These are phyloP conservation scores for Boletus rubescentipes DNA, from an alignment of 768 basidiomycete species.

Conservation along the genomic window DNA sequence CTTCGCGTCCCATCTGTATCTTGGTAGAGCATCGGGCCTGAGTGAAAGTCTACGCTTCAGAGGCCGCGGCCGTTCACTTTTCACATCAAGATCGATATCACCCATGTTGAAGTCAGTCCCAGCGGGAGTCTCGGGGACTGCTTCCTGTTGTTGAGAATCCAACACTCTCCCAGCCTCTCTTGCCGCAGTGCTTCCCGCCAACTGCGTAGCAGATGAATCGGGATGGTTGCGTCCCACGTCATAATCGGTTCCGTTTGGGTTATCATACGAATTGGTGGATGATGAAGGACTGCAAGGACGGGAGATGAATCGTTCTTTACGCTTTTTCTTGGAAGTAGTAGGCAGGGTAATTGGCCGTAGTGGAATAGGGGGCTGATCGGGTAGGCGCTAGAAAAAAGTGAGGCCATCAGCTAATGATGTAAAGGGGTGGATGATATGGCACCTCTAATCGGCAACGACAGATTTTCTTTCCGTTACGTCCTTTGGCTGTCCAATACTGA, in stretches of 20 bases:
- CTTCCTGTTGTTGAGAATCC: background rate
- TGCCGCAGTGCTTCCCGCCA: background rate
- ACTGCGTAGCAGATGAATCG: background rate
- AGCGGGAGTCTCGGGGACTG: background rate
- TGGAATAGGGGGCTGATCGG: constrained; percentile 26
- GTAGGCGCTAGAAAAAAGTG: constrained; percentile 22
- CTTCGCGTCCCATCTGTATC: constrained; percentile 14
- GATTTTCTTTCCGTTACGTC: constrained; percentile 9
- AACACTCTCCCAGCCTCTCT: too few relatives aligned
- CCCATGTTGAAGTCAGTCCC: background rate
- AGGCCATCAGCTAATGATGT: background rate
- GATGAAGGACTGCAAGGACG: background rate
- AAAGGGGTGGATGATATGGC: background rate
- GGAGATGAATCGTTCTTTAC: background rate
- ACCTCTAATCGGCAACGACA: constrained; percentile 32
- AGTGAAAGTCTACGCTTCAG: background rate
- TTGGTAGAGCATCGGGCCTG: background rate
- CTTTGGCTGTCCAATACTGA: constrained; percentile 25
- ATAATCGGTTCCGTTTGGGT: background rate
- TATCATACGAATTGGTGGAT: background rate
- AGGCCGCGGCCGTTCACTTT: background rate
- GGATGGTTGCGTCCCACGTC: background rate
- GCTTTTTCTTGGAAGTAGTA: background rate
- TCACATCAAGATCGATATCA: background rate
- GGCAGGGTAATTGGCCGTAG: background rate